These are phyloP conservation scores for Salix brachista DNA, from an alignment of 345 rosid genomes.

Conservation along the genomic window DNA sequence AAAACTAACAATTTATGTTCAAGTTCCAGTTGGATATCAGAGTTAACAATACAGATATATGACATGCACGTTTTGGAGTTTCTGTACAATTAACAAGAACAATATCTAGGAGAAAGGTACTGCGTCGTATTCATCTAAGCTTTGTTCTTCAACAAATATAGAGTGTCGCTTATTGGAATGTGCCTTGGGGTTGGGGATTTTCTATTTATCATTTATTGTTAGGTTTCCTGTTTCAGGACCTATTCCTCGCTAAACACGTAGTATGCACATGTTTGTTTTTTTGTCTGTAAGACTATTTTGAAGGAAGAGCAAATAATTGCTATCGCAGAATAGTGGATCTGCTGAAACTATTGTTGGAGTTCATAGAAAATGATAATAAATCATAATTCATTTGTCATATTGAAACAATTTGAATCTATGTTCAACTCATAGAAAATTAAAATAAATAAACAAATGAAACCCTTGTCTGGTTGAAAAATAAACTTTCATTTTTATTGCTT, in stretches of 20 bases:
- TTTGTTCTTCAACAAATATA: neutral
- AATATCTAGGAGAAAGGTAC: slow-evolving; percentile 97
- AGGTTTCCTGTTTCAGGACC: slow-evolving; percentile 2
- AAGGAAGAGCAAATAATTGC: neutral
- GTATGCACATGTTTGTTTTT: neutral
- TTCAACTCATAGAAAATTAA: neutral
- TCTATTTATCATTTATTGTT: neutral
- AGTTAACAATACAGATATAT: too few relatives aligned
- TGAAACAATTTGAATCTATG: neutral
- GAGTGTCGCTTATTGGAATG: neutral
- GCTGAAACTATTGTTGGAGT: neutral
- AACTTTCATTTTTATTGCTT: neutral
- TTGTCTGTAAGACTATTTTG: too few relatives aligned
- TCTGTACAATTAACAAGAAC: slow-evolving; percentile 98
- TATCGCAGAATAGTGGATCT: neutral
- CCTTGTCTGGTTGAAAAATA: neutral
- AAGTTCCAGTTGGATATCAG: too few relatives aligned
- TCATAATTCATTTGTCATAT: neutral
- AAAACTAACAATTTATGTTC: too few relatives aligned
- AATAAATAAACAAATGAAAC: neutral
- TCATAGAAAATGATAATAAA: neutral
- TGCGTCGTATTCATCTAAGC: slow-evolving; percentile 17
- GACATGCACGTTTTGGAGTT: slow-evolving; percentile 88
- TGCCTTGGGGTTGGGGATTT: neutral
- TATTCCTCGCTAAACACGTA: neutral